Conservation (phyloP, 768 basidiomycete species). For the Russula griseocarnosa region DNA sequence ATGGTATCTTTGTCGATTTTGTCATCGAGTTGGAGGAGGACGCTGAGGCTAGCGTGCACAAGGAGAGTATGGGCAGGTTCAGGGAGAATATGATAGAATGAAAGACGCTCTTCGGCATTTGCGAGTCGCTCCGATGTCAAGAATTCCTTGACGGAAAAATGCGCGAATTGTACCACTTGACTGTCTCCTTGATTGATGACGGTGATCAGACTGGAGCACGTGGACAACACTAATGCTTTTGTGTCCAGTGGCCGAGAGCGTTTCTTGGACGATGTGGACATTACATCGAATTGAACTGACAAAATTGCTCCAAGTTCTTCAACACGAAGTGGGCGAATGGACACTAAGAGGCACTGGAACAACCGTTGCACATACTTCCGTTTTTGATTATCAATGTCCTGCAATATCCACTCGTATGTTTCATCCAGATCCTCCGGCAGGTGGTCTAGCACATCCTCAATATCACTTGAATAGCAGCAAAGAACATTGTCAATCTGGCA, state of each 20-base stretch:
- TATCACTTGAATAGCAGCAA: not conserved
- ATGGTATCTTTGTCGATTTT: not conserved
- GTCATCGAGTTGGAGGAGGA: not conserved
- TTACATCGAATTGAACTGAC: not conserved
- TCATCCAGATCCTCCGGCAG: conserved; percentile 7
- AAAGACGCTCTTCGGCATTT: not conserved
- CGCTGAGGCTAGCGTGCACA: not conserved
- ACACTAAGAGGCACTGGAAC: conserved; percentile 6
- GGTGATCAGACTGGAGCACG: not conserved
- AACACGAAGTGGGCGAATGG: not conserved
- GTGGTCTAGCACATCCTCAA: not conserved
- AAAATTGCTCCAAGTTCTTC: not conserved
- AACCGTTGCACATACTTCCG: conserved; percentile 1
- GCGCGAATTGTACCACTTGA: not conserved
- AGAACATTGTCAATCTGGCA: conserved; percentile 12
- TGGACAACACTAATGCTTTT: not conserved
- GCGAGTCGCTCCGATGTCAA: conserved; percentile 11
- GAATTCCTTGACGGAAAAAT: not conserved
- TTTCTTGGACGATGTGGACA: not conserved
- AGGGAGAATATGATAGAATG: conserved; percentile 7
- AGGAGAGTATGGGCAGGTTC: not conserved
- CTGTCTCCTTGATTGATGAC: not conserved
- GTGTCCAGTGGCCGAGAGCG: not conserved
- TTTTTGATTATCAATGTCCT: not conserved
- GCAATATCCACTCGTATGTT: not conserved